These are phyloP conservation scores for Blepharisma undulans DNA, from an alignment of 169 alveolate genomes.

Conservation along the genomic window DNA sequence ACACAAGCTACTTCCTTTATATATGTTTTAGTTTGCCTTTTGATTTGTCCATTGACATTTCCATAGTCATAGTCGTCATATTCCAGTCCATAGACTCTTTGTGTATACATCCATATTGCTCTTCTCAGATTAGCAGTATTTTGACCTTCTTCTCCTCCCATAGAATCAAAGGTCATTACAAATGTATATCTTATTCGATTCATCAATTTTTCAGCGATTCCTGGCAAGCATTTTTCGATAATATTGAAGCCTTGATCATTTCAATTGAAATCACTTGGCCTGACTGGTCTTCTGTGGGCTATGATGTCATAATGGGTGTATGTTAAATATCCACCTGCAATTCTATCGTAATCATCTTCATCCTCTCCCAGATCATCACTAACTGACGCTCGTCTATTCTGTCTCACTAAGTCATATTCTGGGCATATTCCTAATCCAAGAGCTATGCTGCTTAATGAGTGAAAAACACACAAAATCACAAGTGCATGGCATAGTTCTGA, in stretches of 20 bases:
- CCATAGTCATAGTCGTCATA: constrained; percentile 36
- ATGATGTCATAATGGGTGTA: constrained; percentile 3
- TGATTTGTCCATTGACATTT: neutral
- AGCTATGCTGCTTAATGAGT: neutral
- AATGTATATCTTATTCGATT: neutral
- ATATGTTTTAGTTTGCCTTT: constrained; percentile 13
- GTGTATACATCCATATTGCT: constrained; percentile 28
- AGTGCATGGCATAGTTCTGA: constrained; percentile 9
- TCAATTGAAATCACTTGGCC: constrained; percentile 21
- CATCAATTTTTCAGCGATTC: neutral
- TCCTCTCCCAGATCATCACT: neutral
- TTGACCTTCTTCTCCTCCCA: constrained; percentile 11
- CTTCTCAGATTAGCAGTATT: constrained; percentile 24
- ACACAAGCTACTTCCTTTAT: constrained; percentile 28
- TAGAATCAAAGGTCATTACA: neutral
- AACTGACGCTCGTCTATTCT: neutral
- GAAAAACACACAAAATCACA: neutral
- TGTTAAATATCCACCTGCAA: constrained; percentile 30
- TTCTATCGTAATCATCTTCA: neutral
- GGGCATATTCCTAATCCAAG: constrained; percentile 9
- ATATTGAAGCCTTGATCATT: constrained; percentile 8
- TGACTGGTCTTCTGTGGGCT: neutral
- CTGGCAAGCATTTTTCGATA: neutral
- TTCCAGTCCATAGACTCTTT: constrained; percentile 33
- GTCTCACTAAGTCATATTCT: neutral